Evolutionary conservation across 2,329 filamentous ascomycete species (phyloP).

Genomic region (Fusarium ramigenum): DNA sequence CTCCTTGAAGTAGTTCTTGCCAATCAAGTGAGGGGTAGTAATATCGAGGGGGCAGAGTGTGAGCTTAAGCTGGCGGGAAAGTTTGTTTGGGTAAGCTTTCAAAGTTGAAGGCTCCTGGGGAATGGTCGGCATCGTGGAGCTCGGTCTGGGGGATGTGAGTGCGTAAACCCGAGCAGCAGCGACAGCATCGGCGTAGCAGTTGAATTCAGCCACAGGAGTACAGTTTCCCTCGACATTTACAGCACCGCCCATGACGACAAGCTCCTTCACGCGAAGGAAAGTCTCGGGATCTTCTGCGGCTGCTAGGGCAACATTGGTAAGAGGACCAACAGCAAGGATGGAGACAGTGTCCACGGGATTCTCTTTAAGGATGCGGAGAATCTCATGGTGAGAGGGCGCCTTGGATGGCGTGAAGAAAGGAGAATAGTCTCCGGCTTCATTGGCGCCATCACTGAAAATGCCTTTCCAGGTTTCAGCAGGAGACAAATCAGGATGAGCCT

Average conservation of each 20-base stretch:
- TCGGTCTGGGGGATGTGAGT: slow-evolving; percentile 76
- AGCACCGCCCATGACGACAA: slow-evolving; percentile 95
- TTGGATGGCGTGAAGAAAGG: slow-evolving; percentile 80
- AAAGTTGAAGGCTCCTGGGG: slow-evolving; percentile 61
- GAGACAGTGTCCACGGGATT: slow-evolving; percentile 86
- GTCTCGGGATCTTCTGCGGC: slow-evolving; percentile 89
- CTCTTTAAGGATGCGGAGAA: slow-evolving; percentile 83
- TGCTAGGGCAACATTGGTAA: slow-evolving; percentile 93
- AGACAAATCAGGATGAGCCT: slow-evolving; percentile 76
- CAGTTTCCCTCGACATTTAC: slow-evolving; percentile 84
- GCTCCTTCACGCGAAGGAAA: slow-evolving; percentile 87
- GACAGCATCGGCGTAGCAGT: slow-evolving; percentile 87
- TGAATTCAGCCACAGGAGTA: slow-evolving; percentile 90
- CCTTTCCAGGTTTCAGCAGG: slow-evolving; percentile 79
- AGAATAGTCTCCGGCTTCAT: slow-evolving; percentile 57
- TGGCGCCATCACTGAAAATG: slow-evolving; percentile 62
- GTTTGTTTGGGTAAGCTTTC: slow-evolving; percentile 68
- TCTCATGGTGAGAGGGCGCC: slow-evolving; percentile 80
- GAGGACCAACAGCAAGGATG: slow-evolving; percentile 88
- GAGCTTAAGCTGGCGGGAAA: slow-evolving; percentile 71
- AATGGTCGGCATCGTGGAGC: slow-evolving; percentile 81
- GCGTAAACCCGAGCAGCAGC: slow-evolving; percentile 81
- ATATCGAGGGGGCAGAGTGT: slow-evolving; percentile 81
- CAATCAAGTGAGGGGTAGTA: slow-evolving; percentile 75
- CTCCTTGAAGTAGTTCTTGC: slow-evolving; percentile 65